phyloP scores from a whole-genome alignment of 257 asterid genomes.

The Fraxinus pennsylvanica region DNA sequence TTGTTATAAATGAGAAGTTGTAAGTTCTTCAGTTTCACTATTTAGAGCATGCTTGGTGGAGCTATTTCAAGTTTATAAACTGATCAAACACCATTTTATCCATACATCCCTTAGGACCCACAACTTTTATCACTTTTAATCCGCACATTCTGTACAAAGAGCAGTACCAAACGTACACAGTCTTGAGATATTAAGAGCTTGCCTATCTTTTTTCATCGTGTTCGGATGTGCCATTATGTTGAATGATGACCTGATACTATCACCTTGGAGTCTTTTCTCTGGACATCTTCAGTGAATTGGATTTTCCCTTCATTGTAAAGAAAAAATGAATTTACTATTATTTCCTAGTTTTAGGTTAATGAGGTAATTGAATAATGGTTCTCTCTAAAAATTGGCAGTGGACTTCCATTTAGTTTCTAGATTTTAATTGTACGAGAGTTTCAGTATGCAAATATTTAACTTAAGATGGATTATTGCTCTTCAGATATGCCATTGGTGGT shows the following conservation, averaged over 20 bases:
- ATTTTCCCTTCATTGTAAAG: not conserved
- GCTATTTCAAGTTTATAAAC: no score
- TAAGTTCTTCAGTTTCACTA: constrained; percentile 26
- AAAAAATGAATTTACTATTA: not conserved
- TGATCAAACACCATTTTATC: no score
- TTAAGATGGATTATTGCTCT: constrained; percentile 10
- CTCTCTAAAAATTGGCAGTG: not conserved
- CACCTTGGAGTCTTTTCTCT: not conserved
- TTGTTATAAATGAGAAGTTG: constrained; percentile 66
- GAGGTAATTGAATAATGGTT: not conserved
- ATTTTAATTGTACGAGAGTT: no score
- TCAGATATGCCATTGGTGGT: constrained; percentile 83
- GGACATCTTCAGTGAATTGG: not conserved
- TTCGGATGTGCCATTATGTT: not conserved
- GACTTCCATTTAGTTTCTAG: not conserved
- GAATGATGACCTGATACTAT: not conserved
- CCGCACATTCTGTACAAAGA: no score
- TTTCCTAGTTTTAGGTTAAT: not conserved
- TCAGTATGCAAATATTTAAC: not conserved
- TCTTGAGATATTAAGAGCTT: not conserved
- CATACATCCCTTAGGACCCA: no score
- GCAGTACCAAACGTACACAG: no score
- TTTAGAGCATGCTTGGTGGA: no score
- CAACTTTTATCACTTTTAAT: no score
- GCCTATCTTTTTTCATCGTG: not conserved